phyloP scores from a whole-genome alignment of 2,329 filamentous ascomycete species.

The Coniochaeta pulveracea region DNA sequence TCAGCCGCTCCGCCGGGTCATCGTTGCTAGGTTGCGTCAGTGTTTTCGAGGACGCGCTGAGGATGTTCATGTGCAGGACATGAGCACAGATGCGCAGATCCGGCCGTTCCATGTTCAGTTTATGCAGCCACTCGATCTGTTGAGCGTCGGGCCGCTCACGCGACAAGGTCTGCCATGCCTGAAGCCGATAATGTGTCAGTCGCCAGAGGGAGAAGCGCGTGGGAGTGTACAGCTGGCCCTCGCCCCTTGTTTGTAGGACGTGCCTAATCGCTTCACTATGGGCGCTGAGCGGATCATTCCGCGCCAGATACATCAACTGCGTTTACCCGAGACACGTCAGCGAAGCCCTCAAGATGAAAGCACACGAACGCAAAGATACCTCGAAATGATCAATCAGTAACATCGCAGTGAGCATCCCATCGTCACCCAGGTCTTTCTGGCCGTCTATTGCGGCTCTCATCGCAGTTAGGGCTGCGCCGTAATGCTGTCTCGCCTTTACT shows the following conservation, averaged over 20 bases:
- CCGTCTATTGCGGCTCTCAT: not conserved
- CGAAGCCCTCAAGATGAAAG: not conserved
- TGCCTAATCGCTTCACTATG: conserved; percentile 1
- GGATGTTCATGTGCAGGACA: conserved; percentile 4
- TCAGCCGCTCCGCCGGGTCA: too few species aligned
- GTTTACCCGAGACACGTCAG: not conserved
- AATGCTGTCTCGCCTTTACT: conserved; percentile 2
- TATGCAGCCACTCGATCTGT: conserved; percentile 1
- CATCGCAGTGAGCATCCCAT: not conserved
- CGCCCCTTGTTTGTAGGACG: not conserved
- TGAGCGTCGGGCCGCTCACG: conserved; percentile 1
- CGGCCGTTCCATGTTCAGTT: not conserved
- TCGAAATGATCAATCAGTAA: conserved; percentile 1
- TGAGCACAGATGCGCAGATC: not conserved
- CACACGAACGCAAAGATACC: not conserved
- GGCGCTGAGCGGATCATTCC: not conserved
- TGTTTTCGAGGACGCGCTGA: conserved; percentile 1
- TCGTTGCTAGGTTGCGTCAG: not conserved
- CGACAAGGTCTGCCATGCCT: not conserved
- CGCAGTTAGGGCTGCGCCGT: not conserved
- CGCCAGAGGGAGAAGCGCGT: conserved; percentile 2
- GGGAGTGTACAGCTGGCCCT: not conserved
- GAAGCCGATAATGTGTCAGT: conserved; percentile 2
- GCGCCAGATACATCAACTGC: not conserved
- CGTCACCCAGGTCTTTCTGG: not conserved